Evolutionary conservation across 345 rosid species (phyloP).

Genomic region (Pelargonium nanum): DNA sequence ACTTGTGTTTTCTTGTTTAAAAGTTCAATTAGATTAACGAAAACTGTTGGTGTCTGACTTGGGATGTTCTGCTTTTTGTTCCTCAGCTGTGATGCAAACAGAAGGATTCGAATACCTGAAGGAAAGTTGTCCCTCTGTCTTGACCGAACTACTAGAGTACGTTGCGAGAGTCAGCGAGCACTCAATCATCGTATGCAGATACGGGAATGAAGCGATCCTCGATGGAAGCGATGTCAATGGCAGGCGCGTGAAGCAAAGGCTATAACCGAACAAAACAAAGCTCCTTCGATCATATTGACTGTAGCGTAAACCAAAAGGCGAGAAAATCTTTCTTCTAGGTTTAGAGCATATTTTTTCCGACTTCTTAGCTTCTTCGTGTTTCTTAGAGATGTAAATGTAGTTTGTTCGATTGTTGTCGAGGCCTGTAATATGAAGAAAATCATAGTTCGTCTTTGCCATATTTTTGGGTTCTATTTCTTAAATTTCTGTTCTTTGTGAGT

Average conservation of each 20-base stretch:
- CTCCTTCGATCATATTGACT: too few relatives aligned
- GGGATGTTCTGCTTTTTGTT: slow-evolving; percentile 1
- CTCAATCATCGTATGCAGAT: slow-evolving; percentile 14
- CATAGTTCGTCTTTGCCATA: neutral
- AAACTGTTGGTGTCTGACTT: too few relatives aligned
- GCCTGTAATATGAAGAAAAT: slow-evolving; percentile 7
- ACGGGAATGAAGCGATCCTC: slow-evolving; percentile 25
- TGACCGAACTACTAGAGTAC: slow-evolving; percentile 46
- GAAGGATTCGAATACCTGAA: slow-evolving; percentile 62
- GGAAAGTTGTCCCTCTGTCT: slow-evolving; percentile 48
- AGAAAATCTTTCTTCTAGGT: slow-evolving; percentile 14
- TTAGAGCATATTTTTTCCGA: slow-evolving; percentile 16
- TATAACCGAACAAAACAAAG: slow-evolving; percentile 14
- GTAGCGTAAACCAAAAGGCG: slow-evolving; percentile 11
- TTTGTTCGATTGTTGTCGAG: slow-evolving; percentile 10
- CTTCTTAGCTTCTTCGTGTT: slow-evolving; percentile 7
- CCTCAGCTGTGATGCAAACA: slow-evolving; percentile 66
- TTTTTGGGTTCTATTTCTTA: neutral
- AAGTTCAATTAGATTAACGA: too few relatives aligned
- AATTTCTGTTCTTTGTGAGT: neutral
- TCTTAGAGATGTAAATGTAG: slow-evolving; percentile 27
- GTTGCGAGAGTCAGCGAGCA: slow-evolving; percentile 11
- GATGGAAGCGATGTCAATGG: slow-evolving; percentile 39
- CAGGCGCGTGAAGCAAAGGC: slow-evolving; percentile 44
- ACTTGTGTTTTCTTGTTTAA: too few relatives aligned